phyloP scores from a whole-genome alignment of 2,329 filamentous ascomycete genomes.

The Penicillium hesseltinei region DNA sequence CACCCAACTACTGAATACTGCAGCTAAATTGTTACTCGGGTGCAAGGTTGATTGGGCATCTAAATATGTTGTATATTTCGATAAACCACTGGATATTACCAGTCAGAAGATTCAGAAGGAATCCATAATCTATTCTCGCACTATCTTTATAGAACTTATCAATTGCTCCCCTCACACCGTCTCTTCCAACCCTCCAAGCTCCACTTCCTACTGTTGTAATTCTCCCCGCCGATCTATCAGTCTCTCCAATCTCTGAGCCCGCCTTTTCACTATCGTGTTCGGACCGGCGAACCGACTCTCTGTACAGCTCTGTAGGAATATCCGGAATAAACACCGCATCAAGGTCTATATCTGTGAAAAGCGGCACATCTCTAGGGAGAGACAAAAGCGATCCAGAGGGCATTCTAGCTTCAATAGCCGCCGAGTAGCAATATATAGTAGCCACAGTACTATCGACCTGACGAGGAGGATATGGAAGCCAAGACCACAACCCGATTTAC shows the following conservation, averaged over 20 bases:
- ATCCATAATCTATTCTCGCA: constrained; percentile 14
- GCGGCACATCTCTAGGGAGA: neutral
- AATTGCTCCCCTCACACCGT: constrained; percentile 21
- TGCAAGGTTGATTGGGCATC: neutral
- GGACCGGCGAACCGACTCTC: neutral
- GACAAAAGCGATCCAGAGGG: neutral
- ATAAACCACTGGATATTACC: neutral
- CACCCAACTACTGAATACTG: neutral
- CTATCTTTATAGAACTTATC: constrained; percentile 16
- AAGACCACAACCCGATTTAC: too few relatives aligned
- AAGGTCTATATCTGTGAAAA: constrained; percentile 7
- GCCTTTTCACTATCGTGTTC: neutral
- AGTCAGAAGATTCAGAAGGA: constrained; percentile 2
- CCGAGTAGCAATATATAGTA: too few relatives aligned
- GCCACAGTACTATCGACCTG: too few relatives aligned
- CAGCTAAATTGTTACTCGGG: neutral
- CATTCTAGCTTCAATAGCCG: too few relatives aligned
- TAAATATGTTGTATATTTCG: too few relatives aligned
- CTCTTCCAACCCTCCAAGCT: constrained; percentile 18
- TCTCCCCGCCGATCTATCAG: constrained; percentile 16
- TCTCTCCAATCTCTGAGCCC: constrained; percentile 18
- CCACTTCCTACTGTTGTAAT: constrained; percentile 12
- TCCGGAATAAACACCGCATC: neutral
- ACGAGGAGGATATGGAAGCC: too few relatives aligned
- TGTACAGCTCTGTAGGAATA: neutral